Evolutionary conservation across 768 basidiomycete species (phyloP), one percentile per base, ranked within the genome.

Genomic region (Termitomyces sp.): DNA sequence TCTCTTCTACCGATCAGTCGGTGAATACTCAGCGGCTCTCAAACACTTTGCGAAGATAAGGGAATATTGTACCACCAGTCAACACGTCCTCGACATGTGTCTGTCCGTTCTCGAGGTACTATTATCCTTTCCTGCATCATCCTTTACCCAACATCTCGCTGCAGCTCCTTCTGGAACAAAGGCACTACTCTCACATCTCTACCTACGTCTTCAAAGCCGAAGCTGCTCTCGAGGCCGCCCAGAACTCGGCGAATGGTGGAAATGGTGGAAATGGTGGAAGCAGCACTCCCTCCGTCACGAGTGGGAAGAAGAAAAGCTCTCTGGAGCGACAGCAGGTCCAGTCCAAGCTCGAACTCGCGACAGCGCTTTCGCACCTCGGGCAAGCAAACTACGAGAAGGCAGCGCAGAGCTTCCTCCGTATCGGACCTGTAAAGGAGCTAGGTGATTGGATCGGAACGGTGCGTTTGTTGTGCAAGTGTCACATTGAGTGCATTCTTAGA

Each of bases 181-280:
- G 84, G 59, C 93, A 91, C 71, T 95, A 94, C 71, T 76, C 89
- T 2, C 91, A 94, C 66, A 82, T 97, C 36, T 81, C 89, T 8
- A 94, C 91, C n/a, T 95, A 97, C 68, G 86, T 97, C 30, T 93
- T 89, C 82, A 97, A 97, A 72, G 93, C 94, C n/a, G 95, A 97
- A 59, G 87, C 92, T 0, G 90, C 93, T 0, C 78, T 97, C 26
- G 94, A 96, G 40, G 83, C 85, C 3, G 72, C 82, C 1, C 62
- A 74, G 1, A 72, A 74, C 2, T 68, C 76, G 14, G 63, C 71
- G 10, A 62, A 72, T 18, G 60, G 63, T 36, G 58, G 64, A 24
- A 67, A 65, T 51, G 59, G 55, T 42, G 60, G 60, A 1, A 56
- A 53, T 30, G 55, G 65, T 32, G 69, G 65, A 7, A 60, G 26